Evolutionary conservation across 108 stramenopile species (phyloP), one percentile per base, ranked within the genome.

Genomic region (Nannochloropsis salina): DNA sequence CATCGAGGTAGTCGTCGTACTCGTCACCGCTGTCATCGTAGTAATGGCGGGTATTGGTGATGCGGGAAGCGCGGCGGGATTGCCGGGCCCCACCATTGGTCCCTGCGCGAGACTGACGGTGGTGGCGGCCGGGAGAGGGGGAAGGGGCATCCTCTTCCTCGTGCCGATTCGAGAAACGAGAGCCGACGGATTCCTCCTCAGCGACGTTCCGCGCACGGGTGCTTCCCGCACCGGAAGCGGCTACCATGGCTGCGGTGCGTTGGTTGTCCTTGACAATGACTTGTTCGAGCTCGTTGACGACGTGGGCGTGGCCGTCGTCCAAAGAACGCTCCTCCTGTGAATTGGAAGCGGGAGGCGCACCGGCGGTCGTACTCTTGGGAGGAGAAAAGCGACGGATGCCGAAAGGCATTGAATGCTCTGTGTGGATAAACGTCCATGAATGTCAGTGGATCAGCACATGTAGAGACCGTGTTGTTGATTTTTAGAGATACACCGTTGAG

Each of bases 21-120:
- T 74, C 61, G n/a, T 74, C 61, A 4, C 61, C 61, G 61, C 61
- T 74, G 61, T 74, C 61, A n/a, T n/a, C 61, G 61, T 74, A 74
- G 61, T 74, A 74, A 15, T 74, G 61, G 61, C 61, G 61, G n/a
- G 61, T n/a, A 1, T 15, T 15, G 8, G 61, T n/a, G 20, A n/a
- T 3, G 8, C 61, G 61, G 61, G 61, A 74, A n/a, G n/a, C n/a
- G n/a, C 61, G 61, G 6, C 61, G 61, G 61, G 61, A 74, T 8
- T 74, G 61, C 15, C 61, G 61, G 61, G 61, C 61, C 15, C 61
- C 61, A 1, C 31, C 31, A 31, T 31, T 31, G 61, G 20, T 74
- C n/a, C n/a, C 20, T 74, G 20, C 61, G 61, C 61, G 61, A n/a
- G 61, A 74, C 20, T 74, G 15, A n/a, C 61, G 61, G 61, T 74